These are phyloP conservation scores for Claviceps paspali DNA, from an alignment of 2,329 filamentous ascomycete genomes.

Conservation along the genomic window DNA sequence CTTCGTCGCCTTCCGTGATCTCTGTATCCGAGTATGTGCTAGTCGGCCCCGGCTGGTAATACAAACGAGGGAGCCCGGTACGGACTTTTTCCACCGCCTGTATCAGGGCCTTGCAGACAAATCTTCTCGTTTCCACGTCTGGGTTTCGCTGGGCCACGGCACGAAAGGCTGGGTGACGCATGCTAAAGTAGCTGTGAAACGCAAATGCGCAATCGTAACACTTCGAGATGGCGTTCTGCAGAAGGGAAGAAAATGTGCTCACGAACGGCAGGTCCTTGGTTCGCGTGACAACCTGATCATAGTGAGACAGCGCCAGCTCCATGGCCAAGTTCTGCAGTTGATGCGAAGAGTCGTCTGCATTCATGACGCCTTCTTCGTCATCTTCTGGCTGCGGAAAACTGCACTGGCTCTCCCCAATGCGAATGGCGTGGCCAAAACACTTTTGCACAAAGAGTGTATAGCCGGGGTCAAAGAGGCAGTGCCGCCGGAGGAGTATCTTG, in stretches of 20 bases:
- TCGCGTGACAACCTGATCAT: slow-evolving; percentile 62
- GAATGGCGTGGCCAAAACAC: slow-evolving; percentile 42
- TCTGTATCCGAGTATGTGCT: slow-evolving; percentile 3
- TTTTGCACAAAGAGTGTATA: slow-evolving; percentile 53
- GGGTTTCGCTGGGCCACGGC: slow-evolving; percentile 49
- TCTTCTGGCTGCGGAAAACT: neutral
- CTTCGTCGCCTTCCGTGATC: slow-evolving; percentile 16
- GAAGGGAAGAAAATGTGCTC: slow-evolving; percentile 33
- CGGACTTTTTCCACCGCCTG: slow-evolving; percentile 38
- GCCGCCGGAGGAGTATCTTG: slow-evolving; percentile 54
- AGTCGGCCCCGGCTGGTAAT: slow-evolving; percentile 17
- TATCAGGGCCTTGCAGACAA: slow-evolving; percentile 35
- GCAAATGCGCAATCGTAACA: slow-evolving; percentile 40
- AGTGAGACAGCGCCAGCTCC: slow-evolving; percentile 42
- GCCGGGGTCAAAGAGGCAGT: slow-evolving; percentile 62
- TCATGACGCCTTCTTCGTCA: slow-evolving; percentile 1
- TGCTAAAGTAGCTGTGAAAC: slow-evolving; percentile 45
- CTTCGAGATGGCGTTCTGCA: slow-evolving; percentile 30
- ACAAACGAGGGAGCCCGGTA: slow-evolving; percentile 27
- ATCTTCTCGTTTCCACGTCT: slow-evolving; percentile 38
- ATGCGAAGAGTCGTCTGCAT: slow-evolving; percentile 6
- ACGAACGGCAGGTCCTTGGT: slow-evolving; percentile 54
- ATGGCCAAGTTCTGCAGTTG: slow-evolving; percentile 34
- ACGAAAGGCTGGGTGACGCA: slow-evolving; percentile 41
- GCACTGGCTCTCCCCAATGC: slow-evolving; percentile 20